Evolutionary conservation across 1,139 yeast genomes (phyloP), one percentile per base, ranked within the genome.

Genomic region (Torulaspora pretoriensis): DNA sequence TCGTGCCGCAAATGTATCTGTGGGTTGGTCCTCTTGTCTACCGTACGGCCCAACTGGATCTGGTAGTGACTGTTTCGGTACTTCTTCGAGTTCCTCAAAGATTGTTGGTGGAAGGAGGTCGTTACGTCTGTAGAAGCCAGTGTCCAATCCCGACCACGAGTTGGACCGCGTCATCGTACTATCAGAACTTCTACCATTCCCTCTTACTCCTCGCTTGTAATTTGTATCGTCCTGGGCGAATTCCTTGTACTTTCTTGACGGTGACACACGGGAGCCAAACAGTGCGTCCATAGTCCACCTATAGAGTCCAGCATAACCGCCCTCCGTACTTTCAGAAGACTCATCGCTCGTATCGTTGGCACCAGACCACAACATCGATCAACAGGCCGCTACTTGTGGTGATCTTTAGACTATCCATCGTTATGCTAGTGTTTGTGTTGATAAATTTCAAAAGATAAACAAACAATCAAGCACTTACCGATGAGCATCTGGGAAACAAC

Each of bases 271-370:
- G 17, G 54, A 48, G 7, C 60, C 60, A 48, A 63, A 60, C 30
- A 63, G 38, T 2, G 67, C 65, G 46, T 63, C 67, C 43, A 55
- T 50, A 1, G 63, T 56, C 67, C 67, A 63, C 43, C 49, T 51
- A 38, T 55, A 59, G 4, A 61, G 45, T 3, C 59, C 59, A 9
- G 42, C 40, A 14, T 42, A 41, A 5, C 50, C 50, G 8, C 42
- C 40, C 14, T 51, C 49, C 9, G 57, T 51, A 34, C 46, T 49
- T 10, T 54, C 56, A 23, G 44, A 52, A 12, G 49, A 40, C 26
- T 46, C 46, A 10, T 45, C 45, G 9, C 39, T 41, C 13, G 26
- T 29, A 8, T 42, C 41, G 16, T 37, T 42, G 12, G 35, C 36
- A 22, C 26, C 24, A 12, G 46, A 35, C 43, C 40, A 38, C 34